Conservation (phyloP, 1,139 yeast genomes). For the Scheffersomyces stambukii region DNA sequence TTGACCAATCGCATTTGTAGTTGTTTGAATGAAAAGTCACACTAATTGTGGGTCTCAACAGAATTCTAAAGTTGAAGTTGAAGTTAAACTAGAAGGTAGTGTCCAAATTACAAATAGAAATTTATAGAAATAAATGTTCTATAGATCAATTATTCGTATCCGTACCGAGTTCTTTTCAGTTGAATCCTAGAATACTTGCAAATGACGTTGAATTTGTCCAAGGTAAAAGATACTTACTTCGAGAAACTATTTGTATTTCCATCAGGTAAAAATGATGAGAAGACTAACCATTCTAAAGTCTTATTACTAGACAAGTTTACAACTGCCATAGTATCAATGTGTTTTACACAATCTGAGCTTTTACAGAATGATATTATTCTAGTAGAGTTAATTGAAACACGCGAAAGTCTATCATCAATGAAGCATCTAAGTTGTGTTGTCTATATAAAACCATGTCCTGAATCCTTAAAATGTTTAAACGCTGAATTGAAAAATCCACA, state of each 20-base stretch:
- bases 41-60: too few species aligned
- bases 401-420: conserved; percentile 61
- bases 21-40: not conserved
- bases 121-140: too few species aligned
- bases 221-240: conserved; percentile 36
- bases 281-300: conserved; percentile 45
- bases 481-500: conserved; percentile 75
- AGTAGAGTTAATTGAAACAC: conserved; percentile 66
- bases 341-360: conserved; percentile 82
- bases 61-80: too few species aligned
- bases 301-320: conserved; percentile 76
- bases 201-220: conserved; percentile 29
- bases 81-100: too few species aligned
- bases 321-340: conserved; percentile 77
- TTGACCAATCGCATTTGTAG: conserved; percentile 28
- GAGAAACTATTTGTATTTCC: conserved; percentile 25
- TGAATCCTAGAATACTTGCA: too few species aligned
- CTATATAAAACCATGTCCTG: conserved; percentile 70
- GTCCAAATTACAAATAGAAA: too few species aligned
- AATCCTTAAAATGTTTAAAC: conserved; percentile 54
- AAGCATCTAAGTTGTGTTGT: conserved; percentile 81
- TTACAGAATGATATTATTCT: conserved; percentile 78
- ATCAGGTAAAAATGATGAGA: not conserved
- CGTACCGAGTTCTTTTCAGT: too few species aligned
- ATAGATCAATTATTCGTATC: too few species aligned